phyloP scores from a whole-genome alignment of 352 stramenopile genomes.

The Phytophthora multivora region DNA sequence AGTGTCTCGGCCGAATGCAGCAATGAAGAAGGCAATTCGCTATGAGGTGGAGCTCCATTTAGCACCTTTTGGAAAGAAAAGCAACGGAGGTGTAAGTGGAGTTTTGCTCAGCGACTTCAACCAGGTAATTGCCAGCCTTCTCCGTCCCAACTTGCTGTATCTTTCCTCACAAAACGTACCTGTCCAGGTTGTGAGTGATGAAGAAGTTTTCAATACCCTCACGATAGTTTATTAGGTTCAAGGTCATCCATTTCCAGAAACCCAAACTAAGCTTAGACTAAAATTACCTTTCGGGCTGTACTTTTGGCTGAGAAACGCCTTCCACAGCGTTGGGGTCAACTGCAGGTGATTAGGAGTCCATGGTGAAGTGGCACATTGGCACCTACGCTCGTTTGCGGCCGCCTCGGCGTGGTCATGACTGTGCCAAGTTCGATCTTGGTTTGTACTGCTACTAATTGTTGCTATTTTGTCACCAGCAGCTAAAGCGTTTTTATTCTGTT shows the following conservation, averaged over 20 bases:
- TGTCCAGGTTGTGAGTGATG: conserved; percentile 23
- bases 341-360: conserved; percentile 10
- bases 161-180: too few relatives aligned
- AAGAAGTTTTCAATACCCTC: conserved; percentile 12
- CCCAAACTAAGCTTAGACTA: conserved; percentile 2
- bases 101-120: conserved; percentile 20
- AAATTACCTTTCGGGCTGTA: conserved; percentile 16
- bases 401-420: conserved; percentile 55
- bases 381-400: conserved; percentile 76
- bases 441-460: background rate
- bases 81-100: background rate
- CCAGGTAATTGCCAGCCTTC: conserved; percentile 14
- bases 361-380: conserved; percentile 82
- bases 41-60: conserved; percentile 20
- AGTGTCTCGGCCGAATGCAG: conserved; percentile 10
- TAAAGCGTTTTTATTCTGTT: background rate
- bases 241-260: too few relatives aligned
- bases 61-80: conserved; percentile 8
- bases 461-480: background rate
- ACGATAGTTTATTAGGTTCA: conserved; percentile 22
- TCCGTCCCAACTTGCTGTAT: background rate
- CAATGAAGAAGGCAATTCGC: background rate
- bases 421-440: conserved; percentile 69
- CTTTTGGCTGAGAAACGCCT: conserved; percentile 27
- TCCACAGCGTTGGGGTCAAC: background rate